phyloP scores from a whole-genome alignment of 2,329 filamentous ascomycete genomes.

The Pseudonectria buxi region DNA sequence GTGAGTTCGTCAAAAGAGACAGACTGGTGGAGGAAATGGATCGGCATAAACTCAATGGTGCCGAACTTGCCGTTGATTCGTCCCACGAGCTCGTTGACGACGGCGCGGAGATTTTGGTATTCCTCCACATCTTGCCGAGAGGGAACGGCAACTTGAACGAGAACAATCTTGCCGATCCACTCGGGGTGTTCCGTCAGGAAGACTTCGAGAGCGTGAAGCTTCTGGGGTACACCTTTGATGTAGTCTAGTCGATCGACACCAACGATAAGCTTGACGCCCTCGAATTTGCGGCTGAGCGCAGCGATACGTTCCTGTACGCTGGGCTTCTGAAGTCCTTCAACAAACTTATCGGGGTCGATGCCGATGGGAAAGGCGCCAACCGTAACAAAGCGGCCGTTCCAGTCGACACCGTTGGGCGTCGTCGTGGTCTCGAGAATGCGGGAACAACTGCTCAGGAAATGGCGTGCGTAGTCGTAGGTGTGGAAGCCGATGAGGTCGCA shows the following conservation, averaged over 20 bases:
- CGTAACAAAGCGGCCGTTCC: conserved; percentile 78
- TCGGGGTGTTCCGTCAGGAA: conserved; percentile 96
- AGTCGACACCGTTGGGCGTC: conserved; percentile 89
- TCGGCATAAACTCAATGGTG: conserved; percentile 97
- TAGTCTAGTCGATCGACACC: conserved; percentile 96
- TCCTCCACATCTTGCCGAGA: conserved; percentile 95
- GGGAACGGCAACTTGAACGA: conserved; percentile 93
- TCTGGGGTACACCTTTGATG: conserved; percentile 98
- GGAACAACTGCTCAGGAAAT: conserved; percentile 96
- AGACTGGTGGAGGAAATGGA: conserved; percentile 96
- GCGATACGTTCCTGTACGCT: conserved; percentile 84
- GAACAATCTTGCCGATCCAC: conserved; percentile 94
- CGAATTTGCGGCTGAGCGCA: conserved; percentile 80
- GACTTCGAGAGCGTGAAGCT: conserved; percentile 91
- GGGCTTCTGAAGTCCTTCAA: conserved; percentile 77
- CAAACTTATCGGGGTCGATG: conserved; percentile 95
- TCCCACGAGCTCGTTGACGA: conserved; percentile 94
- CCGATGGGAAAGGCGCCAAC: conserved; percentile 96
- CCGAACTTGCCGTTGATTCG: conserved; percentile 96
- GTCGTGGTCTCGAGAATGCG: conserved; percentile 75
- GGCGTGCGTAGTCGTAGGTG: conserved; percentile 97
- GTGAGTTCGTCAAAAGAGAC: conserved; percentile 93
- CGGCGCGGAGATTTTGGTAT: conserved; percentile 90
- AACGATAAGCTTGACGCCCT: conserved; percentile 92
- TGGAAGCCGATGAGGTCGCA: conserved; percentile 97